Evolutionary conservation across 768 basidiomycete genomes (phyloP).

Genomic region (Crucibulum laeve): DNA sequence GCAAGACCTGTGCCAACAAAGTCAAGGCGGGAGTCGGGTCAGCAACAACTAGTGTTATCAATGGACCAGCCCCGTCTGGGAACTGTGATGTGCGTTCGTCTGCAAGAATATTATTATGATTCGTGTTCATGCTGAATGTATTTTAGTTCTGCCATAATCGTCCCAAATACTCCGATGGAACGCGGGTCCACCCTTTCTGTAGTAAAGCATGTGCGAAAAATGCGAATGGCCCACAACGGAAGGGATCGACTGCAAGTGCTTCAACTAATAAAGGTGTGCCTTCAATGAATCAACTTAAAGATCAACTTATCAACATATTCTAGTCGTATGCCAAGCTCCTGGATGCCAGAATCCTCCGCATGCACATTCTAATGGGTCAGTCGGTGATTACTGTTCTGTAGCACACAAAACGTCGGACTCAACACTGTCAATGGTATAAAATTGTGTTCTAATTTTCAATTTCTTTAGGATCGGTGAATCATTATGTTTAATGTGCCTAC

Average conservation of each 20-base stretch:
- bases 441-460: conserved; percentile 1
- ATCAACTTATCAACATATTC: conserved; percentile 1
- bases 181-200: conserved; percentile 57
- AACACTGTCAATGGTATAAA: background rate
- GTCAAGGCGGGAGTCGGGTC: conserved; percentile 22
- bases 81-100: conserved; percentile 45
- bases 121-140: conserved; percentile 4
- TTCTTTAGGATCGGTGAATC: conserved; percentile 37
- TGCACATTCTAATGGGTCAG: conserved; percentile 31
- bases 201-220: conserved; percentile 58
- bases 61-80: conserved; percentile 14
- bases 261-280: conserved; percentile 13
- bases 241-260: conserved; percentile 11
- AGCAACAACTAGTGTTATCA: conserved; percentile 3
- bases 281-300: background rate
- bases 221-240: conserved; percentile 26
- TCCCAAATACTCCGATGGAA: conserved; percentile 57
- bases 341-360: conserved; percentile 44
- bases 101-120: background rate
- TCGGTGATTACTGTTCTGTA: conserved; percentile 44
- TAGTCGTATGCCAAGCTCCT: conserved; percentile 46
- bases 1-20: conserved; percentile 55
- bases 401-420: conserved; percentile 41
- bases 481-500: conserved; percentile 58
- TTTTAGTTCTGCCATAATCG: conserved; percentile 53